Conservation (phyloP, 23 red algal genomes). For the Gracilaria domingensis region DNA sequence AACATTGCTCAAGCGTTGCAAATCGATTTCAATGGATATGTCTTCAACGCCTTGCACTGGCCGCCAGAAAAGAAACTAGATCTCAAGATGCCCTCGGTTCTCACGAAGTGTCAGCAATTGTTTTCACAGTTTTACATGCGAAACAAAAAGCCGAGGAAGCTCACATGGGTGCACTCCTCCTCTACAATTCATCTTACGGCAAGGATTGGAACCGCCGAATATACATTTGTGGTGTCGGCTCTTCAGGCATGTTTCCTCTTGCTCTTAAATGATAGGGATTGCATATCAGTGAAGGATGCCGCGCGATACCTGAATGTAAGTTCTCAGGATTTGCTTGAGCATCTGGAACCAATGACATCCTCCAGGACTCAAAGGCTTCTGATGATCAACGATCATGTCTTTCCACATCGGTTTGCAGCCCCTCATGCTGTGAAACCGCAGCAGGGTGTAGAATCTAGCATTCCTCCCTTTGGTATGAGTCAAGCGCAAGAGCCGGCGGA, state of each 20-base stretch:
- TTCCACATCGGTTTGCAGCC: background rate
- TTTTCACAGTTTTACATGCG: slow-evolving; percentile 80
- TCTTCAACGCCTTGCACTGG: slow-evolving; percentile 73
- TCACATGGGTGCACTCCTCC: slow-evolving; percentile 77
- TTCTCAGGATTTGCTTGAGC: slow-evolving; percentile 22
- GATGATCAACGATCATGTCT: background rate
- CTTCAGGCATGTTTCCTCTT: slow-evolving; percentile 82
- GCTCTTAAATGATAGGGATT: slow-evolving; percentile 73
- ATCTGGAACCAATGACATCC: slow-evolving; percentile 25
- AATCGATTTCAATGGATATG: slow-evolving; percentile 70
- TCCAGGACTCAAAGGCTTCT: background rate
- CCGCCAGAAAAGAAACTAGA: slow-evolving; percentile 40
- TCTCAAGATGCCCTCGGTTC: slow-evolving; percentile 29
- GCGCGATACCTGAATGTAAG: slow-evolving; percentile 22
- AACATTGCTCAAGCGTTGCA: slow-evolving; percentile 40
- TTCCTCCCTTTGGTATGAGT: background rate
- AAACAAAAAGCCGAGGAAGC: slow-evolving; percentile 57
- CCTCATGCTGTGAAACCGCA: background rate
- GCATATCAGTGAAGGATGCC: slow-evolving; percentile 66
- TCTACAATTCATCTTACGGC: slow-evolving; percentile 50
- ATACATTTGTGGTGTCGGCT: slow-evolving; percentile 60
- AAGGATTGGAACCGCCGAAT: slow-evolving; percentile 12
- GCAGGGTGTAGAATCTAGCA: background rate
- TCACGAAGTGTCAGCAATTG: slow-evolving; percentile 54
- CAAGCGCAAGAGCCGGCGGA: background rate